Conservation (phyloP, 2,329 filamentous ascomycete genomes). For the Talaromyces atroroseus region DNA sequence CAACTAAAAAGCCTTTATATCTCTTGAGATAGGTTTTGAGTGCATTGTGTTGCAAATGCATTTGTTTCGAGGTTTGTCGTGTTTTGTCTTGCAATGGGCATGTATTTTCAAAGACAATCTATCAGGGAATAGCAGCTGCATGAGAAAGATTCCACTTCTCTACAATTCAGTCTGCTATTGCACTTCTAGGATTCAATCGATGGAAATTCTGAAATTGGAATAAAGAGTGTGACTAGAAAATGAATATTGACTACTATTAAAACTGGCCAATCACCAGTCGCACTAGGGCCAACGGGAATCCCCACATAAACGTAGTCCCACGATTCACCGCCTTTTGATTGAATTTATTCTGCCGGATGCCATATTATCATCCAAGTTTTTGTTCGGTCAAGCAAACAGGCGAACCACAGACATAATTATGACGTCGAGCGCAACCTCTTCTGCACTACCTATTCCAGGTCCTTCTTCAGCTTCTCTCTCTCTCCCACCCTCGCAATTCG, state of each 20-base stretch:
- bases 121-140: too few relatives aligned
- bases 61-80: too few relatives aligned
- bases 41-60: too few relatives aligned
- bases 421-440: slow-evolving; percentile 17
- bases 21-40: too few relatives aligned
- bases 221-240: not conserved
- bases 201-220: too few relatives aligned
- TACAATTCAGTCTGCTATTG: too few relatives aligned
- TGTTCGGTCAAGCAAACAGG: not conserved
- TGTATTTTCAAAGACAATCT: too few relatives aligned
- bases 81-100: too few relatives aligned
- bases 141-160: too few relatives aligned
- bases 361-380: not conserved
- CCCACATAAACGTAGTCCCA: not conserved
- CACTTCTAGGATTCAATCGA: too few relatives aligned
- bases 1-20: too few relatives aligned
- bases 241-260: not conserved
- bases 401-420: slow-evolving; percentile 15
- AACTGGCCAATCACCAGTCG: not conserved
- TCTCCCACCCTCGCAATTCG: slow-evolving; percentile 65
- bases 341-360: slow-evolving; percentile 15
- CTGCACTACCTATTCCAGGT: slow-evolving; percentile 10
- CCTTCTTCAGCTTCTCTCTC: slow-evolving; percentile 41
- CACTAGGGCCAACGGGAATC: not conserved
- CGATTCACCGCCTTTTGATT: slow-evolving; percentile 18